A percentile compares a stretch with the other conserved stretches of the same genome.
phyloP scores from a whole-genome alignment of 2,329 filamentous ascomycete species.

The Aureobasidium vineae region DNA sequence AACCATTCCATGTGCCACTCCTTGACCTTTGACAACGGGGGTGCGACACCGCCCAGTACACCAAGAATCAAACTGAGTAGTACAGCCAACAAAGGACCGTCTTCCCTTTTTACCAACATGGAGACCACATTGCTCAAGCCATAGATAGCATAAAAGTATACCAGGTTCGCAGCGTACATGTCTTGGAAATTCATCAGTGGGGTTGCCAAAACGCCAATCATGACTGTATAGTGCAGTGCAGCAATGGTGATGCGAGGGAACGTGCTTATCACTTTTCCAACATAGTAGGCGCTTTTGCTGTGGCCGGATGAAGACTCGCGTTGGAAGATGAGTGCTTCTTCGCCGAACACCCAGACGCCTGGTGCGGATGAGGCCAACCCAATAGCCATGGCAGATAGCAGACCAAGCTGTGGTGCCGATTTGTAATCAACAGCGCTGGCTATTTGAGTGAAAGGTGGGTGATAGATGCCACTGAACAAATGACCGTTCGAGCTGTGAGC shows the following conservation, averaged over 20 bases:
- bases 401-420: slow-evolving; percentile 53
- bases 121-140: slow-evolving; percentile 54
- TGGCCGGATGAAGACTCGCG: slow-evolving; percentile 59
- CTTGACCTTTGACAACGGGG: slow-evolving; percentile 50
- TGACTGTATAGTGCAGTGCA: slow-evolving; percentile 56
- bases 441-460: slow-evolving; percentile 51
- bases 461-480: slow-evolving; percentile 55
- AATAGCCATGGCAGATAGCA: slow-evolving; percentile 56
- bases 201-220: slow-evolving; percentile 51
- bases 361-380: slow-evolving; percentile 56
- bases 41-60: slow-evolving; percentile 45
- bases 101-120: slow-evolving; percentile 56
- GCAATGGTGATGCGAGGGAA: slow-evolving; percentile 53
- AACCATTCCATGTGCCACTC: slow-evolving; percentile 57
- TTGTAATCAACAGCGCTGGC: slow-evolving; percentile 53
- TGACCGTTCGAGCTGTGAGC: slow-evolving; percentile 52
- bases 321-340: slow-evolving; percentile 55
- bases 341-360: slow-evolving; percentile 57
- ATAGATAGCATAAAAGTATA: slow-evolving; percentile 61
- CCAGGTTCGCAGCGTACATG: slow-evolving; percentile 53
- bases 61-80: slow-evolving; percentile 26
- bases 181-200: slow-evolving; percentile 52
- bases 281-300: slow-evolving; percentile 56
- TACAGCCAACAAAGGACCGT: slow-evolving; percentile 57
- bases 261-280: slow-evolving; percentile 55